Base-by-base conservation (phyloP, 2,329 filamentous ascomycete genomes). In the Colletotrichum sp. region DNA sequence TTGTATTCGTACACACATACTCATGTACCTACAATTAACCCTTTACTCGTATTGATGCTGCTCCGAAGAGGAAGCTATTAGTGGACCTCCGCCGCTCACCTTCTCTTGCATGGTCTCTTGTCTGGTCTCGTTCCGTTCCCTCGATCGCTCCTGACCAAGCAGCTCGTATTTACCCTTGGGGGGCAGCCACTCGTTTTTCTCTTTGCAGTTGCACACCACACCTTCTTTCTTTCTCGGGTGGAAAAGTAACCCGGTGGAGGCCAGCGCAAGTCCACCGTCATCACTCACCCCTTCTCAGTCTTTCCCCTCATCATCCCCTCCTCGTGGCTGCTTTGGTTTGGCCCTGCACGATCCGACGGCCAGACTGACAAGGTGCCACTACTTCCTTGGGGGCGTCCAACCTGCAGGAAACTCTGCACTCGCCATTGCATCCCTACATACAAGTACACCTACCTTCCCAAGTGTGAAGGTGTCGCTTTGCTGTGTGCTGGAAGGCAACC, bases 181-280 rank as follows among this genome's bases (percentile, higher is more conserved):
- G 57, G 43, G 21, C 65, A 58, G 65, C 66, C 38, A 52, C 64
- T 68, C 57, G 30, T 68, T 32, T 43, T 66, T 2, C 68, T 55
- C 67, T 61, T 21, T 61, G 58, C 58, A 61, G 30, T 32, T 63
- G 30, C 68, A 69, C 32, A 60, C 55, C 38, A 63, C 57, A 63
- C 57, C 67, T 38, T 58, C 32, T 43, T 38, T 68, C 21, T 18
- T 63, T 43, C 26, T 67, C 16, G 36, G 61, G 63, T 21, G 30
- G 36, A 38, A 60, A 61, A 61, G 38, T 38, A 36, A 5, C 34
- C n/a, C 18, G 38, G 73, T n/a, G 55, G 38, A 69, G 66, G 64
- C 69, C 34, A 72, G 55, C 69, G 72, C 72, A 72, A 63, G 55
- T 72, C 69, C 70, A 43, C 43, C 70, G 64, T 73, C 73, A 72